Evolutionary conservation across 108 stramenopile species (phyloP), one percentile per base, ranked within the genome.

Genomic region (Licmophora abbreviata): DNA sequence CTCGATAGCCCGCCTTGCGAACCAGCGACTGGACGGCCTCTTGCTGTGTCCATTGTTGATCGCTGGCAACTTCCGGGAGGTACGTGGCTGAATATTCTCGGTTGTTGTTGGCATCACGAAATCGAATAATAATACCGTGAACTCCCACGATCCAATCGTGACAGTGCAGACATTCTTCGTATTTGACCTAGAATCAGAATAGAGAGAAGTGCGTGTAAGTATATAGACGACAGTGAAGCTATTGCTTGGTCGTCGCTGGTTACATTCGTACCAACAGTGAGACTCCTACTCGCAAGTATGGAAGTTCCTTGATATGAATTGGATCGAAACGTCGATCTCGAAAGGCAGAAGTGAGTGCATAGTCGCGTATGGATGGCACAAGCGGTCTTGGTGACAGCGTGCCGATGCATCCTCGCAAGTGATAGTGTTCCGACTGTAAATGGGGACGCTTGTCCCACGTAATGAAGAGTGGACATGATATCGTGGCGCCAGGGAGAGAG

Each of bases 401-500:
- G 3, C 87, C 87, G 35, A 88, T 79, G 45, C 87, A 88, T 29
- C 87, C 87, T 9, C 87, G 80, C 23, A 84, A 48, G 59, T 77
- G 62, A 50, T 60, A 88, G 22, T 33, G 26, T 12, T 24, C 4
- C 28, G 60, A 48, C 34, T 65, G 33, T 47, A 36, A 48, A 0
- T 47, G 49, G 27, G 33, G 44, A 44, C 61, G 46, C 24, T 77
- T 88, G 14, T 84, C 79, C 88, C 88, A 89, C 0, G 88, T 89
- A 25, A 89, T 69, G 54, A 89, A 89, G 4, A 89, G 44, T 9
- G 88, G 88, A 50, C 81, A n/a, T n/a, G n/a, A n/a, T n/a, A n/a
- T n/a, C n/a, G n/a, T n/a, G n/a, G n/a, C n/a, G n/a, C n/a, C n/a
- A n/a, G n/a, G n/a, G n/a, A n/a, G n/a, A n/a, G n/a, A n/a, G n/a